phyloP scores from a whole-genome alignment of 2,329 filamentous ascomycete genomes.

The Epichloe sibirici region DNA sequence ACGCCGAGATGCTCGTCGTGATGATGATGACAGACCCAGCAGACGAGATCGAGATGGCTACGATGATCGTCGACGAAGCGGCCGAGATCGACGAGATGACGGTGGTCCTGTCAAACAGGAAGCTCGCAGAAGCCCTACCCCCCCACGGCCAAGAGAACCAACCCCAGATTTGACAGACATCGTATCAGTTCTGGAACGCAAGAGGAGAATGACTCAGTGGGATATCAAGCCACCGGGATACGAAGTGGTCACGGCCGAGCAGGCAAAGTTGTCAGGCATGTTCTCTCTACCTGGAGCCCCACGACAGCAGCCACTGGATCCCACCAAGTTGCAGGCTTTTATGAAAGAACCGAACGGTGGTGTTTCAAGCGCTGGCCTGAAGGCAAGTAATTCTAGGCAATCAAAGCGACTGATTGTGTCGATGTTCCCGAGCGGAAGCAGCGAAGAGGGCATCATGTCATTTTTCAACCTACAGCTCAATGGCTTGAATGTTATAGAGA shows the following conservation, averaged over 20 bases:
- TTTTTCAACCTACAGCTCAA: conserved; percentile 98
- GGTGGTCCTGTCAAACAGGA: conserved; percentile 31
- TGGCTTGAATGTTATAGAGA: conserved; percentile 82
- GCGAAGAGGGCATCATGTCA: conserved; percentile 60
- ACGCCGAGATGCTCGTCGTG: conserved; percentile 50
- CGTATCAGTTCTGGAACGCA: conserved; percentile 70
- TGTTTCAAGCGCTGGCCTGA: conserved; percentile 64
- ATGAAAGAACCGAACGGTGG: conserved; percentile 77
- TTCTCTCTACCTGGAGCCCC: conserved; percentile 94
- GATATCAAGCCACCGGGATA: conserved; percentile 98
- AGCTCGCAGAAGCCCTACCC: conserved; percentile 61
- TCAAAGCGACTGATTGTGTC: conserved; percentile 82
- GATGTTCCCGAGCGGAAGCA: conserved; percentile 63
- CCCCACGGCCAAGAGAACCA: conserved; percentile 83
- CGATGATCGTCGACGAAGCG: conserved; percentile 39
- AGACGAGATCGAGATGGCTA: conserved; percentile 45
- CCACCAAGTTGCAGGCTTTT: conserved; percentile 84
- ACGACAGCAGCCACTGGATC: conserved; percentile 89
- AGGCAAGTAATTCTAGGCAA: conserved; percentile 86
- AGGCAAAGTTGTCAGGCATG: conserved; percentile 98
- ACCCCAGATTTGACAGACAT: conserved; percentile 89
- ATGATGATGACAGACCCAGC: conserved; percentile 47
- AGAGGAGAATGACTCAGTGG: conserved; percentile 94
- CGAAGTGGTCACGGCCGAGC: conserved; percentile 94
- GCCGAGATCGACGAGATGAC: conserved; percentile 30